phyloP scores from a whole-genome alignment of 768 basidiomycete genomes.

The Tulasnella sp. region DNA sequence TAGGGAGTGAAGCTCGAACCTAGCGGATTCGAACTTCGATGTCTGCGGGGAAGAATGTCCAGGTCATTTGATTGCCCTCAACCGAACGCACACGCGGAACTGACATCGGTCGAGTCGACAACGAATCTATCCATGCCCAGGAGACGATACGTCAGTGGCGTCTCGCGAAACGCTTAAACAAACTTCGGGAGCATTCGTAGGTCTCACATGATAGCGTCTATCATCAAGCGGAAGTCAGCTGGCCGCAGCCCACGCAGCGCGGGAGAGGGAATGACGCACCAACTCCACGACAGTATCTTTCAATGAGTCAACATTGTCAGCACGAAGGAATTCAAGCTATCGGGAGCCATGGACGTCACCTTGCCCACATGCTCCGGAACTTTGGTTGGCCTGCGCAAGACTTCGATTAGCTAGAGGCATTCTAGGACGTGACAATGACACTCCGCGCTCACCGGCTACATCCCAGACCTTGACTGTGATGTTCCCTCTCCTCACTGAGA shows the following conservation, averaged over 20 bases:
- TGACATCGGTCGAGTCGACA: constrained; percentile 84
- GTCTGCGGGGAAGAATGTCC: constrained; percentile 45
- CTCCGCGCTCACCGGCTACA: constrained; percentile 63
- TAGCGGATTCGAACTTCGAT: constrained; percentile 76
- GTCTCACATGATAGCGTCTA: constrained; percentile 79
- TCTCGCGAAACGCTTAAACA: not conserved
- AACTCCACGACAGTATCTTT: constrained; percentile 82
- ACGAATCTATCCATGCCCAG: constrained; percentile 74
- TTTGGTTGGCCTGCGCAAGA: constrained; percentile 69
- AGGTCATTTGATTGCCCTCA: not conserved
- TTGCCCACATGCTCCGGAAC: constrained; percentile 91
- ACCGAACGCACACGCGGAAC: constrained; percentile 33
- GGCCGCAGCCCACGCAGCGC: not conserved
- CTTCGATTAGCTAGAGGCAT: constrained; percentile 22
- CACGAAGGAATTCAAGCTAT: not conserved
- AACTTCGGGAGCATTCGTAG: not conserved
- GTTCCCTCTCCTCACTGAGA: constrained; percentile 70
- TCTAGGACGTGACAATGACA: not conserved
- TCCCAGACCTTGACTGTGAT: constrained; percentile 94
- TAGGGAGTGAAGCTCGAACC: constrained; percentile 79
- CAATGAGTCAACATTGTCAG: not conserved
- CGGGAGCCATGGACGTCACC: not conserved
- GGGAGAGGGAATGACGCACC: not conserved
- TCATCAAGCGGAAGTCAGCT: not conserved
- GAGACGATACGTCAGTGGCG: not conserved